Evolutionary conservation across 1,139 yeast genomes (phyloP), one percentile per base, ranked within the genome.

Genomic region (Geotrichum reessii): DNA sequence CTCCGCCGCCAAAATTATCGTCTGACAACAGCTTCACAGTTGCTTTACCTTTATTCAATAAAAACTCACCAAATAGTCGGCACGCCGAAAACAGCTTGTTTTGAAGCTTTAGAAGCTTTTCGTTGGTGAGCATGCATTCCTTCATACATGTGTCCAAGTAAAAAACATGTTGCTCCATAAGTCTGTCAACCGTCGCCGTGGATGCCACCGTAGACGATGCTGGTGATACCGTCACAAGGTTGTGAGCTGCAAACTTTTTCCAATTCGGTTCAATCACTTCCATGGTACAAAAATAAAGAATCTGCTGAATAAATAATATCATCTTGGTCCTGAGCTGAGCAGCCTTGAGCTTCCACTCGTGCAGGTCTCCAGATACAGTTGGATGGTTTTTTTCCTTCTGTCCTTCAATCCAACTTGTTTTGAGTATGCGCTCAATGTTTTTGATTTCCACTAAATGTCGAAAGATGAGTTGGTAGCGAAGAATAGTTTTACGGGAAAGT

Each of bases 381-480:
- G n/a, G n/a, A n/a, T n/a, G n/a, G n/a, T n/a, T n/a, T n/a, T 77
- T 75, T 47, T 76, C 78, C 65, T 81, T 82, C 64, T 81, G 81
- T 50, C 87, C 82, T 64, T 87, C 95, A 49, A 79, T 75, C 97
- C 97, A 90, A 0, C 89, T 81, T 27, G 77, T 77, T 59, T 82
- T 86, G 57, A 88, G 77, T 24, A 80, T 74, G 61, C 81, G 80
- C 65, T 83, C 84, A 11, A 87, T 77, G 66, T 83, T 84, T 62
- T 84, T 84, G 24, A 90, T 70, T 46, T 85, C 78, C 31, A 86
- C 73, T 50, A 88, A 76, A 64, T 88, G 85, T 63, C 97, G 82
- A 66, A 88, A 90, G 59, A 91, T 74, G 37, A 90, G 76, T 70
- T 92, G 97, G 67, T 87, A 91, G 62, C 95, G 91, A 54, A 85